A percentile compares a stretch with the other conserved stretches of the same genome.
phyloP scores from a whole-genome alignment of 1,284 basidiomycete species.

The Ustilago bromivora region DNA sequence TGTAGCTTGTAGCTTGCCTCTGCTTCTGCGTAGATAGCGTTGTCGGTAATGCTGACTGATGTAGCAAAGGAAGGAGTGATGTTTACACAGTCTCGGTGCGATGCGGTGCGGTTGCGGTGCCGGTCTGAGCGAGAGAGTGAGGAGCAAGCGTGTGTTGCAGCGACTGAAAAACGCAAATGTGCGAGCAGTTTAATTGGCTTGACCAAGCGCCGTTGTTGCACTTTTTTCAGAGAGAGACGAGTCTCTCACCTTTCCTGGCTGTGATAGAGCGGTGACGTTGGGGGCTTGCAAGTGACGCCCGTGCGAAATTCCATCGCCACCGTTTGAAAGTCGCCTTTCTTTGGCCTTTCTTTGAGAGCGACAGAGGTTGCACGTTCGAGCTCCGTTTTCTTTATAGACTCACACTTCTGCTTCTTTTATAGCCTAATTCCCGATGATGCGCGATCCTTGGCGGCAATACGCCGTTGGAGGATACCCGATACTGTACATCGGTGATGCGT shows the following conservation, averaged over 20 bases:
- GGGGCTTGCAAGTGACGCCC: conserved; percentile 1
- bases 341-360: too few relatives aligned
- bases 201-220: not conserved
- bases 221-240: not conserved
- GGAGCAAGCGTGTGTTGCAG: not conserved
- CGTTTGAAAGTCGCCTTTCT: not conserved
- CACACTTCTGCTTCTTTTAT: not conserved
- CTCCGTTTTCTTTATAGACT: not conserved
- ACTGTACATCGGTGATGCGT: not conserved
- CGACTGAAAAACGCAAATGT: not conserved
- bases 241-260: not conserved
- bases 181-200: not conserved
- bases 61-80: not conserved
- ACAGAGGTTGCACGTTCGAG: not conserved
- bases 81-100: not conserved
- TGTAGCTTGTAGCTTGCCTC: too few relatives aligned
- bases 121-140: not conserved
- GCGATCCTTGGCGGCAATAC: not conserved
- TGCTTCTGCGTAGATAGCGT: too few relatives aligned
- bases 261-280: not conserved
- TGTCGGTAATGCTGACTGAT: not conserved
- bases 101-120: not conserved
- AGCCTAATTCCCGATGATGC: not conserved
- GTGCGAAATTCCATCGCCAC: not conserved
- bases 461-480: not conserved